Conservation (phyloP, 2,329 filamentous ascomycete species). For the Colletotrichum eremochloae region DNA sequence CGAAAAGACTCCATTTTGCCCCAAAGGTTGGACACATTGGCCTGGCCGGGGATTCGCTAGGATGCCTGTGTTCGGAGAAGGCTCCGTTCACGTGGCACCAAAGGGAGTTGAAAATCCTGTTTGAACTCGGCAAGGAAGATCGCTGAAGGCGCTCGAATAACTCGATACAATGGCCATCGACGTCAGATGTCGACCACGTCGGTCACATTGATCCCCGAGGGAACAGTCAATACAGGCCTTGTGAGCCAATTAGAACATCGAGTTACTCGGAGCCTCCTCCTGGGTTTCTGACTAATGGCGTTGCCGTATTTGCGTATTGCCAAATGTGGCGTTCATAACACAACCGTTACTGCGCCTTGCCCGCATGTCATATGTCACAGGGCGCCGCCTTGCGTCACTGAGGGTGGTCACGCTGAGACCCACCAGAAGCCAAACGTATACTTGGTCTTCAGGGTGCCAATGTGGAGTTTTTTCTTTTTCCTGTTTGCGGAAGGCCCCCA, state of each 20-base stretch:
- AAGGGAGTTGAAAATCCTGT: background rate
- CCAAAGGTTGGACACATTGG: background rate
- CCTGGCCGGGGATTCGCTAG: background rate
- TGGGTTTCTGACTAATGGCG: background rate
- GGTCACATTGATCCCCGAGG: background rate
- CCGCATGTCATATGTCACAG: background rate
- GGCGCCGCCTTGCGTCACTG: background rate
- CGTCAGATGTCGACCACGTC: background rate
- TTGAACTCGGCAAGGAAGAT: background rate
- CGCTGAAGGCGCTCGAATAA: background rate
- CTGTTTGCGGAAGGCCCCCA: background rate
- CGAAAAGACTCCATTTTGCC: background rate
- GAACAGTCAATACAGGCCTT: background rate
- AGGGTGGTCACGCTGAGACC: too few relatives aligned
- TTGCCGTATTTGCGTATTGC: background rate
- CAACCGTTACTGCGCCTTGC: background rate
- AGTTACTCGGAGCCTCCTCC: background rate
- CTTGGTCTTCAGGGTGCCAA: background rate
- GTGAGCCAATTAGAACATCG: background rate
- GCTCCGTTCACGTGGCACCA: background rate
- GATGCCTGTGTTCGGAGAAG: background rate
- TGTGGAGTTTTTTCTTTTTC: background rate
- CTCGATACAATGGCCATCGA: background rate
- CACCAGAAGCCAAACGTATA: background rate
- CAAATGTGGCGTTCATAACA: background rate